Conservation (phyloP, 2,329 filamentous ascomycete genomes). For the Tricladium varicosporioides region DNA sequence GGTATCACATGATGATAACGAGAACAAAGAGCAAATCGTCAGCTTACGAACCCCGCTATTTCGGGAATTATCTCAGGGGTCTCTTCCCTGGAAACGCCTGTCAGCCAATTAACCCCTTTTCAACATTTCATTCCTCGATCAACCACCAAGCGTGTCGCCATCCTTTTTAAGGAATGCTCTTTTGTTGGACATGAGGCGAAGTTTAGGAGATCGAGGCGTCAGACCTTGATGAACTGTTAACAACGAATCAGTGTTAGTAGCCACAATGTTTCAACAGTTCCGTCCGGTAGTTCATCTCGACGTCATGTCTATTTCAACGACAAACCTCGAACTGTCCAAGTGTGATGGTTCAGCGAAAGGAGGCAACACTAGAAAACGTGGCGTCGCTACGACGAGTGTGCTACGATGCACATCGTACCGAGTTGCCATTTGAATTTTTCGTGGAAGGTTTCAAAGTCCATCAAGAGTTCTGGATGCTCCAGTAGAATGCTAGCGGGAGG, state of each 20-base stretch:
- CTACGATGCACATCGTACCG: not conserved
- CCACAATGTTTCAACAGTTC: no score
- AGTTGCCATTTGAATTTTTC: not conserved
- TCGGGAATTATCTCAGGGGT: conserved; percentile 7
- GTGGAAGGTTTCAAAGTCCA: not conserved
- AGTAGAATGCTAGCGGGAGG: not conserved
- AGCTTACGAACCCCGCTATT: not conserved
- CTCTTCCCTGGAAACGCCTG: conserved; percentile 5
- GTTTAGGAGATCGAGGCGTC: no score
- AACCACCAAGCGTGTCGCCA: conserved; percentile 14
- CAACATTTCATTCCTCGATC: not conserved
- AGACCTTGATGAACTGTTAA: no score
- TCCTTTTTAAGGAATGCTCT: not conserved
- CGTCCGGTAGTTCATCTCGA: no score
- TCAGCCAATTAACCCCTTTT: conserved; percentile 16
- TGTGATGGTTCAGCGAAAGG: no score
- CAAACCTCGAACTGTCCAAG: no score
- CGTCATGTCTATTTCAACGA: no score
- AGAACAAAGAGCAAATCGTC: not conserved
- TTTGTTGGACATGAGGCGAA: no score
- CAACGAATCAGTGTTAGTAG: no score
- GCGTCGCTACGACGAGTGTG: no score
- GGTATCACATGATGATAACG: not conserved
- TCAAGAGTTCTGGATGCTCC: conserved; percentile 10
- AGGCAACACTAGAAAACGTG: no score